Evolutionary conservation across 1,284 basidiomycete genomes (phyloP).

Genomic region (Kalmanozyma brasiliensis): DNA sequence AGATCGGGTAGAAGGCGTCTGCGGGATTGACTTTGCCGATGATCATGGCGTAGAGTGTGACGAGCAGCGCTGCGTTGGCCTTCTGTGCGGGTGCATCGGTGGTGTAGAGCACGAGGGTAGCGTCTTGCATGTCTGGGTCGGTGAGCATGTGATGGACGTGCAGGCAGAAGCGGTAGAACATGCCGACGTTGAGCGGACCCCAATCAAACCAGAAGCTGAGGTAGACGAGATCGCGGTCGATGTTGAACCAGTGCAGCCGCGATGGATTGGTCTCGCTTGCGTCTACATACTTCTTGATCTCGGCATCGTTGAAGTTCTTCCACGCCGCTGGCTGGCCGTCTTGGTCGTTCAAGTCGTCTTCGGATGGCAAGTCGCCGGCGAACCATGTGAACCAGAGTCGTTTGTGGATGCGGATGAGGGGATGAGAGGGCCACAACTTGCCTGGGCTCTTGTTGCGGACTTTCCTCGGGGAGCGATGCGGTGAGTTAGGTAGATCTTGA

Average conservation of each 20-base stretch:
- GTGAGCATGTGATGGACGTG: slow-evolving; percentile 72
- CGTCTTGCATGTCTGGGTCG: slow-evolving; percentile 71
- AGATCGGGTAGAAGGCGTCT: slow-evolving; percentile 85
- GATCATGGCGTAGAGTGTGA: slow-evolving; percentile 89
- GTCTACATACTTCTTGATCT: slow-evolving; percentile 36
- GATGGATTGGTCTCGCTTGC: slow-evolving; percentile 28
- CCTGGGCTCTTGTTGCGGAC: background rate
- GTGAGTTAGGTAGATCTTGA: slow-evolving; percentile 8
- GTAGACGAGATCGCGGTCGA: slow-evolving; percentile 91
- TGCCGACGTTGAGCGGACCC: slow-evolving; percentile 75
- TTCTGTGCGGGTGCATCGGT: slow-evolving; percentile 85
- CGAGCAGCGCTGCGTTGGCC: slow-evolving; percentile 90
- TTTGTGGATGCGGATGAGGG: slow-evolving; percentile 56
- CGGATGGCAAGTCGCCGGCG: slow-evolving; percentile 19
- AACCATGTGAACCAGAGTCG: slow-evolving; percentile 63
- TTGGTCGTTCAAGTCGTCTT: slow-evolving; percentile 41
- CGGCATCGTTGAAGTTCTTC: slow-evolving; percentile 26
- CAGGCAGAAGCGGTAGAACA: slow-evolving; percentile 81
- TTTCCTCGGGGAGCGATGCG: background rate
- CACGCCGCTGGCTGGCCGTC: slow-evolving; percentile 18
- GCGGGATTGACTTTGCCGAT: slow-evolving; percentile 90
- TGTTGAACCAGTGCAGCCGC: slow-evolving; percentile 67
- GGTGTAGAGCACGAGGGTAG: slow-evolving; percentile 86
- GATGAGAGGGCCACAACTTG: slow-evolving; percentile 45
- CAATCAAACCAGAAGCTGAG: slow-evolving; percentile 77